Percentiles rank a stretch among this genome's conserved stretches.
phyloP scores from a whole-genome alignment of 164 flowering plant genomes.

The Warburgia ugandensis region DNA sequence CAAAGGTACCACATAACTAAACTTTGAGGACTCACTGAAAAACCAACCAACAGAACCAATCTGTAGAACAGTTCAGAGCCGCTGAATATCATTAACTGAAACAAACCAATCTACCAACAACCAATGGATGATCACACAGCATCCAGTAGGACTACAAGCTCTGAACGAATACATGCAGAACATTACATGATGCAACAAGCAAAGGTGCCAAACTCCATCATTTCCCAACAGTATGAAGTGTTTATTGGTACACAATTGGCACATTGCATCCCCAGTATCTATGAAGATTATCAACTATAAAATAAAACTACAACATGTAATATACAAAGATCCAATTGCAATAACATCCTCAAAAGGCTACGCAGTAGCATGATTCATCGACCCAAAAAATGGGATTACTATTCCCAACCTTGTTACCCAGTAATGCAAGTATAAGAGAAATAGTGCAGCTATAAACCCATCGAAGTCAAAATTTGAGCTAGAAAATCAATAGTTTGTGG shows the following conservation, averaged over 20 bases:
- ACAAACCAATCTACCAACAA: neutral
- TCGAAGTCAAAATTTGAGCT: slow-evolving; percentile 11
- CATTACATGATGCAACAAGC: no score
- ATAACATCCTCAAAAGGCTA: no score
- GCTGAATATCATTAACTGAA: neutral
- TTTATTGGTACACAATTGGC: neutral
- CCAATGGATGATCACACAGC: neutral
- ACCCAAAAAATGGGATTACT: slow-evolving; percentile 14
- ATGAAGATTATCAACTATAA: neutral
- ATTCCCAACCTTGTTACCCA: slow-evolving; percentile 18
- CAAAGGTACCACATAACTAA: neutral
- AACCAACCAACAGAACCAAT: neutral
- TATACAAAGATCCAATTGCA: slow-evolving; percentile 2
- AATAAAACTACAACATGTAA: neutral
- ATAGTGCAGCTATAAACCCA: slow-evolving; percentile 11
- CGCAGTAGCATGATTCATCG: slow-evolving; percentile 12
- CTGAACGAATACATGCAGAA: neutral
- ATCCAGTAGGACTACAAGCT: neutral
- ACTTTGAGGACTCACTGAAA: neutral
- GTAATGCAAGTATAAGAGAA: slow-evolving; percentile 8
- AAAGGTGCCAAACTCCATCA: no score
- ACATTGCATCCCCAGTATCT: slow-evolving; percentile 8
- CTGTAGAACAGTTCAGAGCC: neutral
- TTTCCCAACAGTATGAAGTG: neutral
- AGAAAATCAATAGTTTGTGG: neutral